Base-by-base conservation (phyloP, 208 protist species). In the Balamuthia mandrillaris region DNA sequence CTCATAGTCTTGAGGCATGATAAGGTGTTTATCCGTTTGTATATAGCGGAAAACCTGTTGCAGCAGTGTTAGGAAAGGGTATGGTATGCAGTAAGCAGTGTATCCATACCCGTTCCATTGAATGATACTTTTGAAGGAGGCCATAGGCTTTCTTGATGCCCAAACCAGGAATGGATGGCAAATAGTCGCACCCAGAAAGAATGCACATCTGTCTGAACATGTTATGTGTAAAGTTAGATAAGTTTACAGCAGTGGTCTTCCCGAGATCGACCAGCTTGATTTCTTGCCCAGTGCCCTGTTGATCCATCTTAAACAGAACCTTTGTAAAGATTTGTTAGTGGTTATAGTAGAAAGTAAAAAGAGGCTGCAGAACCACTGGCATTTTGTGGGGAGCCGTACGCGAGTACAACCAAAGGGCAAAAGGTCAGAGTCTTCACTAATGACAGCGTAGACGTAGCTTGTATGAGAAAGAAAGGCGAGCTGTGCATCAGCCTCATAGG, bases 401-500 rank as follows among this genome's bases (percentile, higher is more conserved):
- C 49, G 52, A 3, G 87, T 81, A 21, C 78, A 90, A 21, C 92
- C 95, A 92, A 97, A 99, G 2, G 95, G 96, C 52, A 99, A 93
- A 45, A 99, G 91, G 88, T 99, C 98, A 4, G 96, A 98, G 89
- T 99, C 98, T 87, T 99, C 98, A 3, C 97, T 98, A 49, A 99
- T 94, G 18, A 97, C 95, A 0, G 95, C 95, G 31, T 94, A 82
- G 1, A 98, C 95, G 87, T 95, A 92, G 10, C 96, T 94, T 24
- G 93, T 92, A 14, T 89, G 85, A 51, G 89, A 92, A 3, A 99
- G 89, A 84, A 95, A 99, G 6, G 97, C 96, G 9, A 99, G 83
- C 91, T 99, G 98, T 1, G 98, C 97, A 91, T 99, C 98, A 0
- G 98, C 98, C 94, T 99, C 98, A 88, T 99, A 99, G 4, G 98